A percentile compares a stretch with the other conserved stretches of the same genome.
Conservation (phyloP, 139 green algal species). For the Chlamydomonas incerta region DNA sequence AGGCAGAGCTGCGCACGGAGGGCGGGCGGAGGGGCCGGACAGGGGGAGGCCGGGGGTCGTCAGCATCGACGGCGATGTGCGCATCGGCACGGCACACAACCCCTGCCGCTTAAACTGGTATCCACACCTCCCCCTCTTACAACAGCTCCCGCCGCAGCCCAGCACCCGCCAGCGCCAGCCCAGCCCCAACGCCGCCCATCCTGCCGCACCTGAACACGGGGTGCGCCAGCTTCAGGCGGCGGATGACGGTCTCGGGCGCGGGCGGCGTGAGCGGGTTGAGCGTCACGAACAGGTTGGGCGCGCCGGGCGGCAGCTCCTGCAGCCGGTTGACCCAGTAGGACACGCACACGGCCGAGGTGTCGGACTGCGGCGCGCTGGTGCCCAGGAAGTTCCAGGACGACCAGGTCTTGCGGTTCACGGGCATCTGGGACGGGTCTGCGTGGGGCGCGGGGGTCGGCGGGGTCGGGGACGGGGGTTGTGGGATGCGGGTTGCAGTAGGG, state of each 20-base stretch:
- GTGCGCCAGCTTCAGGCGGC: slow-evolving; percentile 77
- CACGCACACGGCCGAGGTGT: slow-evolving; percentile 81
- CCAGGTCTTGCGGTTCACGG: slow-evolving; percentile 76
- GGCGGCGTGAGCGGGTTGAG: slow-evolving; percentile 89
- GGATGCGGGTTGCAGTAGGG: too few relatives aligned
- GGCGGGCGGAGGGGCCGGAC: not conserved
- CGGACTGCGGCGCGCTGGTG: slow-evolving; percentile 13
- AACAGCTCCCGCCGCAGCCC: too few relatives aligned
- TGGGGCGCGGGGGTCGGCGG: not conserved
- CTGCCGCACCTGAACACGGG: slow-evolving; percentile 78
- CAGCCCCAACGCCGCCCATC: too few relatives aligned
- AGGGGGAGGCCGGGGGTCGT: too few relatives aligned
- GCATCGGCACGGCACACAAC: too few relatives aligned
- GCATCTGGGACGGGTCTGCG: slow-evolving; percentile 82
- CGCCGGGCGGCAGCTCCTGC: slow-evolving; percentile 74
- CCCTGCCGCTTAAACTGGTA: too few relatives aligned
- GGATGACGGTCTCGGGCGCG: slow-evolving; percentile 59
- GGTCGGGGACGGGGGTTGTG: too few relatives aligned
- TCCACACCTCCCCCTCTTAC: too few relatives aligned
- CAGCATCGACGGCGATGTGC: too few relatives aligned
- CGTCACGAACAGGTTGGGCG: slow-evolving; percentile 90
- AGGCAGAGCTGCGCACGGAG: slow-evolving; percentile 54
- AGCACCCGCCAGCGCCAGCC: too few relatives aligned
- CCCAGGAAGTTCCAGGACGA: slow-evolving; percentile 93
- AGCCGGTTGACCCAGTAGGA: slow-evolving; percentile 94